Conservation (phyloP, 2,329 filamentous ascomycete species). For the Teratosphaeria gauchensis region DNA sequence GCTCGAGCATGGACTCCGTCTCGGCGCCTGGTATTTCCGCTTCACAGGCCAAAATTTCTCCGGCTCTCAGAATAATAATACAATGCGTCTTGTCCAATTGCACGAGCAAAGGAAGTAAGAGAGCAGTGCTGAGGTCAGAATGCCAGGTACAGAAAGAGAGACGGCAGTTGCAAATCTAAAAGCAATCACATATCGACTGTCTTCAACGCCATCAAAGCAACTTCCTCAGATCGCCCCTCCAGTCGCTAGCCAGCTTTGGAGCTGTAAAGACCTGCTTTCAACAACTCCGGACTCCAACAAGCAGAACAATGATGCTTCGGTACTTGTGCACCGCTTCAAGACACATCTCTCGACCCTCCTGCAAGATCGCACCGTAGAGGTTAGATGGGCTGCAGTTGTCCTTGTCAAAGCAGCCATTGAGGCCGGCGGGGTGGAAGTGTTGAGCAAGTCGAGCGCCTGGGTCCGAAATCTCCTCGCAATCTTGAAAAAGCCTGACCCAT, state of each 20-base stretch:
- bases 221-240: conserved; percentile 64
- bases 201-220: conserved; percentile 60
- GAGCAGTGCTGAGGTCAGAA: neutral
- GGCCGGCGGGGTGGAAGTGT: conserved; percentile 71
- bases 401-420: conserved; percentile 75
- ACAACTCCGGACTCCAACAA: conserved; percentile 46
- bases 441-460: conserved; percentile 66
- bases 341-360: conserved; percentile 68
- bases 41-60: too few relatives aligned
- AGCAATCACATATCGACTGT: conserved; percentile 59
- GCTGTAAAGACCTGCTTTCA: conserved; percentile 53
- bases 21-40: too few relatives aligned
- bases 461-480: conserved; percentile 65
- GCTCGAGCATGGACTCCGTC: too few relatives aligned
- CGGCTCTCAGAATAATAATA: too few relatives aligned
- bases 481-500: conserved; percentile 69
- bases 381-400: conserved; percentile 66
- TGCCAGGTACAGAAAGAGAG: neutral
- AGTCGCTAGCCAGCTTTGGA: conserved; percentile 49
- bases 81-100: neutral
- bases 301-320: conserved; percentile 53
- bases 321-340: conserved; percentile 73
- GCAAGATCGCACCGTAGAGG: conserved; percentile 63
- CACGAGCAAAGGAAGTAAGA: neutral
- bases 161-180: conserved; percentile 38